These are phyloP conservation scores for Fusarium floridanum DNA, from an alignment of 2,329 filamentous ascomycete genomes.

Conservation along the genomic window DNA sequence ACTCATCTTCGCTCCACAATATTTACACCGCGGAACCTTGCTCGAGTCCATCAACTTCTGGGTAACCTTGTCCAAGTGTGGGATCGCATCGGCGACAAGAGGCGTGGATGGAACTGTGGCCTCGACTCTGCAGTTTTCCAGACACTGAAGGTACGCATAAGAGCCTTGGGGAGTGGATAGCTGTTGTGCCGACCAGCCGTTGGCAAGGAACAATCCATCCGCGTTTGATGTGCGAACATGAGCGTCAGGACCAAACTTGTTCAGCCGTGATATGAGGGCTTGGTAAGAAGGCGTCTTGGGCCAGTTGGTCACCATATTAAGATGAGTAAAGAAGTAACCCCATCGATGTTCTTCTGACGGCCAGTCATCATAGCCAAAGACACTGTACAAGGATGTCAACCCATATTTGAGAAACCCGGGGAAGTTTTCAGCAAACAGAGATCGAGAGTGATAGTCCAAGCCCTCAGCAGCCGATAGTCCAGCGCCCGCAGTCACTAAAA, in stretches of 20 bases:
- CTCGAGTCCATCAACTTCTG: slow-evolving; percentile 27
- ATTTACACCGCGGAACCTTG: slow-evolving; percentile 32
- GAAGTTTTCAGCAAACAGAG: slow-evolving; percentile 32
- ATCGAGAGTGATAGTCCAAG: slow-evolving; percentile 36
- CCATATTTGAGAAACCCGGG: slow-evolving; percentile 31
- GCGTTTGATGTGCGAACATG: slow-evolving; percentile 33
- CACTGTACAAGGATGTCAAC: slow-evolving; percentile 32
- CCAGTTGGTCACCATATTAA: slow-evolving; percentile 41
- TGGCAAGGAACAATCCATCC: not conserved
- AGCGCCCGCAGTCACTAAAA: slow-evolving; percentile 39
- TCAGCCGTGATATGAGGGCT: slow-evolving; percentile 15
- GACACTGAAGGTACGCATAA: slow-evolving; percentile 29
- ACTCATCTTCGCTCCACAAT: slow-evolving; percentile 38
- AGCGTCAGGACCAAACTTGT: slow-evolving; percentile 13
- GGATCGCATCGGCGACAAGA: slow-evolving; percentile 15
- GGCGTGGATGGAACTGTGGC: slow-evolving; percentile 22
- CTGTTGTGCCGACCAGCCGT: not conserved
- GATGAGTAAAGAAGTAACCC: slow-evolving; percentile 43
- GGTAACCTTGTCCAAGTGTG: slow-evolving; percentile 18
- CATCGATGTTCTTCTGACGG: slow-evolving; percentile 41
- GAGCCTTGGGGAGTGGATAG: not conserved
- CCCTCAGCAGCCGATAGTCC: slow-evolving; percentile 41
- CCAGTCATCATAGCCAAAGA: slow-evolving; percentile 35
- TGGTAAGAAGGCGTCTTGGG: slow-evolving; percentile 31
- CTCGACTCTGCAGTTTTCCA: slow-evolving; percentile 35